Conservation (phyloP, 2,329 filamentous ascomycete species). For the Colletotrichum plurivorum region DNA sequence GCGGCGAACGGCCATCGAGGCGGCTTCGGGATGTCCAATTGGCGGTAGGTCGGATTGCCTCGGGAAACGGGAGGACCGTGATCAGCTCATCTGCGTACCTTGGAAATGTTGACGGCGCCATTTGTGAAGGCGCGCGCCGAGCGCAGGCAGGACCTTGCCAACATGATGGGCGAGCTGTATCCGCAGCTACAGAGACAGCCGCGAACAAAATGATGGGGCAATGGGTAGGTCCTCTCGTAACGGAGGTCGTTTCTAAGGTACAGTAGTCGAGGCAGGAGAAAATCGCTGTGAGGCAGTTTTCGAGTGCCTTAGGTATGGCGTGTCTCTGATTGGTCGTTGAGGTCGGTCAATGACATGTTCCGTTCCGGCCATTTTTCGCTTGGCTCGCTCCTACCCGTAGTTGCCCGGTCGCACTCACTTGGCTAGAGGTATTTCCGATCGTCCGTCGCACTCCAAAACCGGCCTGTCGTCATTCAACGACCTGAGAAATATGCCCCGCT, state of each 20-base stretch:
- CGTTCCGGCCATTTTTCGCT: conserved; percentile 37
- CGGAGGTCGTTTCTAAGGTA: conserved; percentile 40
- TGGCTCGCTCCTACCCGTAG: conserved; percentile 27
- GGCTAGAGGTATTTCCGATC: conserved; percentile 29
- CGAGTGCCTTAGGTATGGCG: conserved; percentile 41
- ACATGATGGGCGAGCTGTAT: conserved; percentile 77
- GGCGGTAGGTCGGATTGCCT: conserved; percentile 47
- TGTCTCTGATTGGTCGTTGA: conserved; percentile 34
- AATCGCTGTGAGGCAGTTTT: conserved; percentile 42
- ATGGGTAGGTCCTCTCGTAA: conserved; percentile 48
- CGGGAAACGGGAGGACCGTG: conserved; percentile 50
- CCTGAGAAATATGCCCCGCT: conserved; percentile 35
- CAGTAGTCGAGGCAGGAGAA: conserved; percentile 39
- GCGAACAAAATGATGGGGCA: conserved; percentile 52
- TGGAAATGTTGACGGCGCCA: conserved; percentile 78
- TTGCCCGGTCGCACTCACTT: conserved; percentile 23
- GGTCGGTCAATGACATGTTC: conserved; percentile 36
- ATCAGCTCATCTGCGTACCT: conserved; percentile 73
- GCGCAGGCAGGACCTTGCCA: conserved; percentile 93
- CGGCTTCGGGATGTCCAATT: conserved; percentile 33
- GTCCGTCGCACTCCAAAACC: conserved; percentile 10
- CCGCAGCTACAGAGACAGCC: conserved; percentile 53
- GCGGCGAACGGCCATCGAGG: conserved; percentile 42
- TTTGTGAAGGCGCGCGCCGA: conserved; percentile 88
- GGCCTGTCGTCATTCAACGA: conserved; percentile 24